These are phyloP conservation scores for Suillus paluster DNA, from an alignment of 768 basidiomycete species.

Conservation along the genomic window DNA sequence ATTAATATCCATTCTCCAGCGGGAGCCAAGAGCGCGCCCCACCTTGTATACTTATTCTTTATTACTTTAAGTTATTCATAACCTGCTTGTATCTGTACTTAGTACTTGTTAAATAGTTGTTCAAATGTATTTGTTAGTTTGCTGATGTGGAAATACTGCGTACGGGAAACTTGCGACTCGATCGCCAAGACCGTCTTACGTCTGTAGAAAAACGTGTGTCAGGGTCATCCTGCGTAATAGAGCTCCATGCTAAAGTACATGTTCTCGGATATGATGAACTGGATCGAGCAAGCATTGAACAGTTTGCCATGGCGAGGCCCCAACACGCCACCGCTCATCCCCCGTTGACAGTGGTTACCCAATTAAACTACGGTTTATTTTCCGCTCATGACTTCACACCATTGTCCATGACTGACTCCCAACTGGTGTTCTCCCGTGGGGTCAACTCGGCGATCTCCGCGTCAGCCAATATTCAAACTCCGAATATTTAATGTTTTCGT, in stretches of 20 bases:
- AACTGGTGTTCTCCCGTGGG: too few species aligned
- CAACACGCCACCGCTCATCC: neutral
- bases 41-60: neutral
- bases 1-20: neutral
- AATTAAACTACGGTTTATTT: neutral
- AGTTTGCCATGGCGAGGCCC: neutral
- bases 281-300: neutral
- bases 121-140: neutral
- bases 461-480: neutral
- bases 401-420: neutral
- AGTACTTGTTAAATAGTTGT: neutral
- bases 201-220: neutral
- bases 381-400: neutral
- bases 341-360: neutral
- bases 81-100: neutral
- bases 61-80: neutral
- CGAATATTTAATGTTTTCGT: neutral
- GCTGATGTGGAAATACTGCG: neutral
- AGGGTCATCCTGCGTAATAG: neutral
- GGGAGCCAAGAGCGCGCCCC: neutral
- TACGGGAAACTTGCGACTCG: too few species aligned
- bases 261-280: neutral
- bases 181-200: neutral
- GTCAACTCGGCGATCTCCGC: conserved; percentile 3
- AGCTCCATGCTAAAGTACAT: neutral